phyloP scores from a whole-genome alignment of 495 filamentous ascomycete species.

The Aspergillus ostianus region DNA sequence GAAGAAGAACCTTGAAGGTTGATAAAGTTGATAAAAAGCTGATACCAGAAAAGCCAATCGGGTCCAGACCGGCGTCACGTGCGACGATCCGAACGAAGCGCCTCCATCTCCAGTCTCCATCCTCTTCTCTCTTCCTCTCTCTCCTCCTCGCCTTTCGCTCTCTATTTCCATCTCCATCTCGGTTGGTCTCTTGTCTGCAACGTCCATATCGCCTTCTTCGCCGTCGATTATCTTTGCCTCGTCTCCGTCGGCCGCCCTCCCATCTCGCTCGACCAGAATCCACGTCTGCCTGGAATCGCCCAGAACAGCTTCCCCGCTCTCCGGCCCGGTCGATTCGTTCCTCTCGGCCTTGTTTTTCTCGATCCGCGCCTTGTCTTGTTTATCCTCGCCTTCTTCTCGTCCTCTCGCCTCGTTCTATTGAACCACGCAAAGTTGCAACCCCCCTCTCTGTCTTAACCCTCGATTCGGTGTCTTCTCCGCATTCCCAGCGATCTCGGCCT shows the following conservation, averaged over 20 bases:
- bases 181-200: neutral
- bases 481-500: slow-evolving; percentile 1
- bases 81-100: neutral
- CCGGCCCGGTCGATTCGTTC: neutral
- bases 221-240: neutral
- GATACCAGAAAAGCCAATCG: too few species aligned
- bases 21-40: too few species aligned
- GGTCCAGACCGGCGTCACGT: slow-evolving; percentile 27
- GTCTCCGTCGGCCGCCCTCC: slow-evolving; percentile 5
- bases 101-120: neutral
- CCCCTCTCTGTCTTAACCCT: neutral
- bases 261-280: neutral
- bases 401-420: neutral
- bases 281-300: neutral
- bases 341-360: slow-evolving; percentile 1
- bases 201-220: neutral
- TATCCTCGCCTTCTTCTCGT: neutral
- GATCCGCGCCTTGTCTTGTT: neutral
- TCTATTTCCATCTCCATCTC: neutral
- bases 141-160: neutral
- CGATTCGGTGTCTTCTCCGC: slow-evolving; percentile 8
- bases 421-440: neutral
- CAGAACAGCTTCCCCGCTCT: slow-evolving; percentile 8
- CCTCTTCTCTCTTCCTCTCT: neutral
- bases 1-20: too few species aligned